Evolutionary conservation across 495 filamentous ascomycete species (phyloP).

Genomic region (Penicilliopsis zonata): DNA sequence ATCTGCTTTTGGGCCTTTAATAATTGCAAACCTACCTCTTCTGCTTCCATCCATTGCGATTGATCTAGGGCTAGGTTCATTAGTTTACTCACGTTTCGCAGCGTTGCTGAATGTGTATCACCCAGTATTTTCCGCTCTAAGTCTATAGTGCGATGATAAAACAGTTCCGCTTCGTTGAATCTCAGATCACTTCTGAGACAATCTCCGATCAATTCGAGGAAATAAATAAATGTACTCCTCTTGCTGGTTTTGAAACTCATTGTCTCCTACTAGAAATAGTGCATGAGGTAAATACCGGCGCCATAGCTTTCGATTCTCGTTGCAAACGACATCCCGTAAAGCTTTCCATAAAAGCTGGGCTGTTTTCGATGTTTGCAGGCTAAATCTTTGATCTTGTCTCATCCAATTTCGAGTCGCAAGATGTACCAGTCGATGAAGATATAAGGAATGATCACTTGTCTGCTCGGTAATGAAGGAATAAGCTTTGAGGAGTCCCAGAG

Average conservation of each 20-base stretch:
- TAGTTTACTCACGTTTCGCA: conserved; percentile 8
- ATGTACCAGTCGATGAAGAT: conserved; percentile 10
- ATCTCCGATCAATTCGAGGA: background rate
- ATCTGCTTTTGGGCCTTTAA: conserved; percentile 6
- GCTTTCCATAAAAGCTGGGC: too few relatives aligned
- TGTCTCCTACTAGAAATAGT: conserved; percentile 3
- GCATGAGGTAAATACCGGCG: conserved; percentile 18
- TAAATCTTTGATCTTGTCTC: background rate
- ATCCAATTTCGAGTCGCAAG: conserved; percentile 14
- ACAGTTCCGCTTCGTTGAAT: conserved; percentile 7
- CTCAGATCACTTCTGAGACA: conserved; percentile 1
- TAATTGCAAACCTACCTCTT: conserved; percentile 6
- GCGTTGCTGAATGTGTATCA: conserved; percentile 7
- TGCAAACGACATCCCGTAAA: too few relatives aligned
- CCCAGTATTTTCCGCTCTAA: conserved; percentile 3
- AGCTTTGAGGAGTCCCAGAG: conserved; percentile 10
- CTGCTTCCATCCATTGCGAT: conserved; percentile 15
- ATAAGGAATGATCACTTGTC: background rate
- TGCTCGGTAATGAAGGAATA: conserved; percentile 12
- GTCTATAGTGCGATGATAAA: conserved; percentile 3
- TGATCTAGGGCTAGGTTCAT: conserved; percentile 7
- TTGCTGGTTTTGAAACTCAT: background rate
- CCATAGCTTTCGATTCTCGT: conserved; percentile 12
- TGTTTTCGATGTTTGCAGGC: conserved; percentile 4
- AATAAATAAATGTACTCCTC: background rate